Evolutionary conservation across 2,329 filamentous ascomycete species (phyloP).

Genomic region (Acrocalymma vagum): DNA sequence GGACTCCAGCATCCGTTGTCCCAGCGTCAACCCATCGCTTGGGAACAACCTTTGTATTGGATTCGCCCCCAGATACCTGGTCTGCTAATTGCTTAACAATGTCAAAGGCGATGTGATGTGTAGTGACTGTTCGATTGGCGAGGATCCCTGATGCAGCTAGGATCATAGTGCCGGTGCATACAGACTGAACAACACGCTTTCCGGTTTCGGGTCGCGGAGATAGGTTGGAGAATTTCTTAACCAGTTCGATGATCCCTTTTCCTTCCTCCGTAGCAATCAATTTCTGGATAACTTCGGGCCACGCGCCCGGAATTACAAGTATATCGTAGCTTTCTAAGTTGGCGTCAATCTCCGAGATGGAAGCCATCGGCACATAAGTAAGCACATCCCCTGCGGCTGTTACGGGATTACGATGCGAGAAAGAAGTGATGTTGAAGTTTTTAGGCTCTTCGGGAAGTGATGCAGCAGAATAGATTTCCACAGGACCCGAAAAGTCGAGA

Average conservation of each 20-base stretch:
- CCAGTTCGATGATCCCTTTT: conserved; percentile 22
- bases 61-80: conserved; percentile 36
- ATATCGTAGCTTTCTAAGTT: conserved; percentile 47
- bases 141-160: conserved; percentile 49
- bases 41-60: conserved; percentile 30
- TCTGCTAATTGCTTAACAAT: conserved; percentile 35
- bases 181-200: conserved; percentile 46
- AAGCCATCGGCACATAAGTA: conserved; percentile 39
- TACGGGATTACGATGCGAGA: conserved; percentile 36
- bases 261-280: conserved; percentile 31
- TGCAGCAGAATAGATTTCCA: conserved; percentile 46
- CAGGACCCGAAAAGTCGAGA: conserved; percentile 52
- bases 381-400: conserved; percentile 32
- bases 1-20: conserved; percentile 34
- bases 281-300: conserved; percentile 29
- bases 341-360: conserved; percentile 35
- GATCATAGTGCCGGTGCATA: conserved; percentile 51
- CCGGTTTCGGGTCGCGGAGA: conserved; percentile 29
- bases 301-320: conserved; percentile 49
- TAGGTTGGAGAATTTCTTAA: conserved; percentile 30
- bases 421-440: conserved; percentile 45
- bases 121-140: conserved; percentile 45
- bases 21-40: conserved; percentile 45
- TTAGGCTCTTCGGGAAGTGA: conserved; percentile 29
- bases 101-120: conserved; percentile 47